Evolutionary conservation across 306 rosid genomes (phyloP), one percentile per base, ranked within the genome.

Genomic region (Amphicarpaea edgeworthii): DNA sequence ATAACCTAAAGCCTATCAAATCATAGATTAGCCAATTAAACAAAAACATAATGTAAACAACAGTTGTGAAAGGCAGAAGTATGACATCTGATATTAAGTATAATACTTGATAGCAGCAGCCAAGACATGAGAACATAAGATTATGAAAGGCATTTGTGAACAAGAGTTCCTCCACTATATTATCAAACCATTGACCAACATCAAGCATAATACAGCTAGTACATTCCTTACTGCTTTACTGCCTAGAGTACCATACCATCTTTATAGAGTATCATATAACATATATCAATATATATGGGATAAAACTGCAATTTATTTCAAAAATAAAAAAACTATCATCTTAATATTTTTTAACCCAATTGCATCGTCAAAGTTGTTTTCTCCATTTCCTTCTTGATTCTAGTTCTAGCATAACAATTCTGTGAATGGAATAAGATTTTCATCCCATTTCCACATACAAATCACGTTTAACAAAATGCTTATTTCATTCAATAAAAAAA

Each of bases 1-100:
- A 72, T 86, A 89, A 67, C 98, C 99, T 83, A 95, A 89, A 74
- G 99, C 99, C 99, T 95, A 83, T 50, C 69, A 69, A 50, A 84
- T 43, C 66, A 82, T 67, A 59, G 37, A 59, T 20, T 58, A 69
- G 74, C 47, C 77, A 81, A 70, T 55, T 73, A 49, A 64, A 65
- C 40, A 81, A 54, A 16, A 38, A 19, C 37, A 47, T 28, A 14
- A 61, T 34, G 23, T 38, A 65, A 67, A 37, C 20, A 70, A 76
- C 49, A 65, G 7, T 47, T 55, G 40, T 51, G 30, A 50, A 54
- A 43, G 40, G 54, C 68, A 69, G 15, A 72, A 76, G 69, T 30
- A 40, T 55, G 66, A 32, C 67, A 41, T 53, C 28, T 40, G 69
- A 84, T 55, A 46, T 16, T 47, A 40, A 70, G 24, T 37, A 70